Evolutionary conservation across 2,329 filamentous ascomycete species (phyloP), one percentile per base, ranked within the genome.

Genomic region (Aspergillus sojae): DNA sequence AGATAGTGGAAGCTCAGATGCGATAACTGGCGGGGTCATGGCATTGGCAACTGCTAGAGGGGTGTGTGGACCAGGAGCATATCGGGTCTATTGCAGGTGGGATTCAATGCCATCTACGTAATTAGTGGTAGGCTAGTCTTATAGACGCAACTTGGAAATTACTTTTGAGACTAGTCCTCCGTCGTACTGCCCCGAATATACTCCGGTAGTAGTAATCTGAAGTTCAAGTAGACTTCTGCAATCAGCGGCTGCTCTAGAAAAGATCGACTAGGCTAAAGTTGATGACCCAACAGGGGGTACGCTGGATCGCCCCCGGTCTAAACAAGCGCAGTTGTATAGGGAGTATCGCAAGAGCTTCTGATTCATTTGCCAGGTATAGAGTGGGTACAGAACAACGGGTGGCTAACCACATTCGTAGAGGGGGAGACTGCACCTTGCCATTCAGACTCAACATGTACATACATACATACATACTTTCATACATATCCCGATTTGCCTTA

Each of bases 171-270:
- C n/a, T 5, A 12, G 19, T 21, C 30, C 50, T n/a, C 4, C 30
- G 16, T 7, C 23, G 50, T 36, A 54, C 32, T 53, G 11, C 48
- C 36, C 57, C 46, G 45, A 59, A 52, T 53, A 52, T 48, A 59
- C 57, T 50, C 34, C 57, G 21, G 19, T 36, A 21, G 57, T 53
- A 52, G 39, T 19, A 7, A 43, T 34, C 11, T 62, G 64, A 54
- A 58, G 62, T 63, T 45, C 34, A 57, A 59, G 62, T 66, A 66
- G 64, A 54, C 64, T 66, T 63, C 62, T 64, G 62, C 62, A 64
- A 60, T 55, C 56, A 32, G 60, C 64, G 58, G 61, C 63, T 63
- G 52, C 58, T 67, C 63, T 65, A 67, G 53, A 58, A 56, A 61
- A 50, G 61, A 65, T 67, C 60, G 58, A 61, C 61, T 65, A 45